These are phyloP conservation scores for Yamadazyma insecticola DNA, from an alignment of 805 yeast species.

Conservation along the genomic window DNA sequence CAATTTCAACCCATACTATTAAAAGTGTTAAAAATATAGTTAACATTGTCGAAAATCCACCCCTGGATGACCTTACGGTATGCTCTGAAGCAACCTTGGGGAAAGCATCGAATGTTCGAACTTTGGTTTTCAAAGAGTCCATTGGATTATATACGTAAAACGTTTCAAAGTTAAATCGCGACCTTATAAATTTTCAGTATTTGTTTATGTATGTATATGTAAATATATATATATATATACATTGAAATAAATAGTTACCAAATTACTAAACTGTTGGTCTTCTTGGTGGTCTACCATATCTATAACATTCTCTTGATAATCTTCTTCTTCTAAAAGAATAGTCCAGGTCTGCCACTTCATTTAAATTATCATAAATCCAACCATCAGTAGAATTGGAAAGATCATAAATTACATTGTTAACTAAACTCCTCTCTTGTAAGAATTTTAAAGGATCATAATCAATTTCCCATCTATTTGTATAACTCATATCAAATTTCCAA, in stretches of 20 bases:
- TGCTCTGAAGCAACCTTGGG: slow-evolving; percentile 49
- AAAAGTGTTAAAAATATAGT: slow-evolving; percentile 61
- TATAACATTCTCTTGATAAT: slow-evolving; percentile 46
- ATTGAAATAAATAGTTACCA: too few species aligned
- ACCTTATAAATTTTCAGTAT: too few species aligned
- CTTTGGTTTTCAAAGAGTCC: slow-evolving; percentile 32
- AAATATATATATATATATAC: too few species aligned
- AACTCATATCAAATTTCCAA: slow-evolving; percentile 62
- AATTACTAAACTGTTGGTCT: slow-evolving; percentile 4
- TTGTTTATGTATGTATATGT: too few species aligned
- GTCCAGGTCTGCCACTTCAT: slow-evolving; percentile 21
- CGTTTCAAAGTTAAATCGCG: too few species aligned
- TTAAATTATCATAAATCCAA: slow-evolving; percentile 46
- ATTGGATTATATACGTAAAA: too few species aligned
- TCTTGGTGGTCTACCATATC: slow-evolving; percentile 31
- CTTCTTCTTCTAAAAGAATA: slow-evolving; percentile 57
- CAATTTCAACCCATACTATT: slow-evolving; percentile 78
- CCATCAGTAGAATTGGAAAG: slow-evolving; percentile 34
- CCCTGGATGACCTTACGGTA: slow-evolving; percentile 68
- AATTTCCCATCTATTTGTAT: slow-evolving; percentile 57
- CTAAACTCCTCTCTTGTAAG: slow-evolving; percentile 43
- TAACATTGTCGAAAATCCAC: slow-evolving; percentile 67
- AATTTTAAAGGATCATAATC: slow-evolving; percentile 54
- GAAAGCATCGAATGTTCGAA: slow-evolving; percentile 45
- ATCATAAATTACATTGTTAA: slow-evolving; percentile 9